Evolutionary conservation across 192 early-diverging fungal species (phyloP).

Genomic region (Coemansia sp.): DNA sequence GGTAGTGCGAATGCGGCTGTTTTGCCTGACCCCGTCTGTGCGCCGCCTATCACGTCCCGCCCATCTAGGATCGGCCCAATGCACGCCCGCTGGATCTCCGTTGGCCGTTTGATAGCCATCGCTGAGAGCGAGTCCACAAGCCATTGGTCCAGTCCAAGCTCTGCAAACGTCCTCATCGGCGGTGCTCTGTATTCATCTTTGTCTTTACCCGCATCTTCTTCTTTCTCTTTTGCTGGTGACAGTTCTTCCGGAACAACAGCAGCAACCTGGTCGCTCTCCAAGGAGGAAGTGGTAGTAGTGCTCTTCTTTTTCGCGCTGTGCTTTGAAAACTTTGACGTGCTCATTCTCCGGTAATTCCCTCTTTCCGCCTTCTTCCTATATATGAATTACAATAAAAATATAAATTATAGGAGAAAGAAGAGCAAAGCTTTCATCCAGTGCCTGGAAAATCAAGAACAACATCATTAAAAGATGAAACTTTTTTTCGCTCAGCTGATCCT

Average conservation of each 20-base stretch:
- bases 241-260: neutral
- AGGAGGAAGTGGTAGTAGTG: constrained; percentile 14
- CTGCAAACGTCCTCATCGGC: constrained; percentile 60
- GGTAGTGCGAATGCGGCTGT: constrained; percentile 98
- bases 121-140: constrained; percentile 72
- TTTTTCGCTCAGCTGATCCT: no score
- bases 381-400: neutral
- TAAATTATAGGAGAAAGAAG: neutral
- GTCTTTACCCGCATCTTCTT: constrained; percentile 23
- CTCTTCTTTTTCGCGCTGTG: constrained; percentile 18
- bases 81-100: constrained; percentile 91
- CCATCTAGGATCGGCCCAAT: constrained; percentile 76
- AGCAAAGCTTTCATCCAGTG: neutral
- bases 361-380: neutral
- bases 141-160: constrained; percentile 83
- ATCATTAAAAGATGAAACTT: no score
- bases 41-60: constrained; percentile 86
- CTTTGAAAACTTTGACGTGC: neutral
- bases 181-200: constrained; percentile 23
- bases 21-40: constrained; percentile 96
- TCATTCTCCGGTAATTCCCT: neutral
- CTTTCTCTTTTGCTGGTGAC: constrained; percentile 33
- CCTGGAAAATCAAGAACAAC: no score
- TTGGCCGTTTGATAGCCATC: constrained; percentile 83
- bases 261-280: constrained; percentile 10